phyloP scores from a whole-genome alignment of 2,329 filamentous ascomycete species.

The Salinomyces thailandicus region DNA sequence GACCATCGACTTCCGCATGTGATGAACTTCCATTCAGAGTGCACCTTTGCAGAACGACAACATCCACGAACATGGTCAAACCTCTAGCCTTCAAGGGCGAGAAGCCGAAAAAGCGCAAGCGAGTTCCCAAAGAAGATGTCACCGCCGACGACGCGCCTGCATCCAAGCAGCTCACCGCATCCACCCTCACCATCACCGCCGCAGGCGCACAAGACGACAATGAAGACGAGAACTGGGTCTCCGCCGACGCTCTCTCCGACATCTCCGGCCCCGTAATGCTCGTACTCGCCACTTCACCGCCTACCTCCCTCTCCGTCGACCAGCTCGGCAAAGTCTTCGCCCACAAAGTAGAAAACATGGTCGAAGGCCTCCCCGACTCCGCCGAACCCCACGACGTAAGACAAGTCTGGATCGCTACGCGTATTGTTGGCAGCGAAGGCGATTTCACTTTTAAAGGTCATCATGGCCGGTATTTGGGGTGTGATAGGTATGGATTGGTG shows the following conservation, averaged over 20 bases:
- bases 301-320: constrained; percentile 73
- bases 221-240: constrained; percentile 79
- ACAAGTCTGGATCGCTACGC: constrained; percentile 88
- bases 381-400: constrained; percentile 92
- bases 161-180: constrained; percentile 27
- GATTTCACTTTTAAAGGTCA: constrained; percentile 75
- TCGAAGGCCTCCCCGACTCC: constrained; percentile 69
- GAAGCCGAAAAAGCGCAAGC: constrained; percentile 83
- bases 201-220: constrained; percentile 41
- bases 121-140: constrained; percentile 42
- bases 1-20: too few relatives aligned
- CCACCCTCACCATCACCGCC: constrained; percentile 9
- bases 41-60: too few relatives aligned
- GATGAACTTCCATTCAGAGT: too few relatives aligned
- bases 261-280: constrained; percentile 74
- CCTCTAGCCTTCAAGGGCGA: constrained; percentile 93
- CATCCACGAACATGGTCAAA: constrained; percentile 57
- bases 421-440: constrained; percentile 67
- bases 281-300: constrained; percentile 63
- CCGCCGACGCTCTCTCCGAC: constrained; percentile 63
- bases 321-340: constrained; percentile 78
- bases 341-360: constrained; percentile 71
- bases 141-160: constrained; percentile 25
- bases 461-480: constrained; percentile 75
- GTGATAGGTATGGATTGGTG: constrained; percentile 71